Evolutionary conservation across 306 rosid genomes (phyloP).

Genomic region (Cicer arietinum): DNA sequence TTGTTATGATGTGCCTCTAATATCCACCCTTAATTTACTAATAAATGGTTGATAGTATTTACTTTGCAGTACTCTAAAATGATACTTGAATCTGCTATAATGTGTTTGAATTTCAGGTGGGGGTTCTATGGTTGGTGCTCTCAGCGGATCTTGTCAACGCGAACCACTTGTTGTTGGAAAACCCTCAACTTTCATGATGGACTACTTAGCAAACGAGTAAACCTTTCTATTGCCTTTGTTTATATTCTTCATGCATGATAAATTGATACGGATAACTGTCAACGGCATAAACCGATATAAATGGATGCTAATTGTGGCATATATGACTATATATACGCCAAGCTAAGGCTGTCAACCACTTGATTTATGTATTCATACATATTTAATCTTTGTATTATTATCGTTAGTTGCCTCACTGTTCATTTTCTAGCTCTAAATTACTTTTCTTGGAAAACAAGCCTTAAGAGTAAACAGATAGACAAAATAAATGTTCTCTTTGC

Average conservation of each 20-base stretch:
- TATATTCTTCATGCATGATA: constrained; percentile 21
- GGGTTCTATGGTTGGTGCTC: constrained; percentile 96
- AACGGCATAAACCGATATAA: not conserved
- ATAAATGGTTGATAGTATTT: too few relatives aligned
- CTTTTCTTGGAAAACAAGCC: too few relatives aligned
- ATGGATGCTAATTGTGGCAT: not conserved
- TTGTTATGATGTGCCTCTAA: too few relatives aligned
- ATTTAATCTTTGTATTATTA: too few relatives aligned
- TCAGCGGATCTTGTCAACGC: constrained; percentile 87
- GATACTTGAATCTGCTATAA: not conserved
- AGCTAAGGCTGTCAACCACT: too few relatives aligned
- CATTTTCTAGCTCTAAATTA: too few relatives aligned
- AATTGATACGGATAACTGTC: not conserved
- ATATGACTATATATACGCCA: not conserved
- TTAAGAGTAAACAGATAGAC: too few relatives aligned
- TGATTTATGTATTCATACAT: too few relatives aligned
- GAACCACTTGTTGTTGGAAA: constrained; percentile 97
- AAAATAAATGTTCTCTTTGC: too few relatives aligned
- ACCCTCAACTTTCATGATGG: constrained; percentile 99
- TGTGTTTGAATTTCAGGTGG: constrained; percentile 72
- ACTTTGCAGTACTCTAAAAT: too few relatives aligned
- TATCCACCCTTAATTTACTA: too few relatives aligned
- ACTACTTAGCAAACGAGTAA: constrained; percentile 82
- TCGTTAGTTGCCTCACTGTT: too few relatives aligned
- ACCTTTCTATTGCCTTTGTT: constrained; percentile 34